A percentile compares a stretch with the other conserved stretches of the same genome.
Evolutionary conservation across 306 rosid genomes (phyloP).

Genomic region (Vigna mungo): DNA sequence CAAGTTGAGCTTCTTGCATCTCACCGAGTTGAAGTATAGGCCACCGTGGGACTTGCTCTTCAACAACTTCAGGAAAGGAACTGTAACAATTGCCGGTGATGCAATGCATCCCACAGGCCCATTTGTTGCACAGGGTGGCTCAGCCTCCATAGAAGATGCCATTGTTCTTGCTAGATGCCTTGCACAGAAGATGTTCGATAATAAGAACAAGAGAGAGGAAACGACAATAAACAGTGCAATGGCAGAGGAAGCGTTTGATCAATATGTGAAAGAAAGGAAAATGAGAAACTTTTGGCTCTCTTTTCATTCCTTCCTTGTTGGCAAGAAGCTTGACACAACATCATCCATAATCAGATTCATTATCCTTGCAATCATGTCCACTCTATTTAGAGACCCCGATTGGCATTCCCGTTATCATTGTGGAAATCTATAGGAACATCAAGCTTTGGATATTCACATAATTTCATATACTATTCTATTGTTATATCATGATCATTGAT

Average conservation of each 20-base stretch:
- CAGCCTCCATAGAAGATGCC: slow-evolving; percentile 64
- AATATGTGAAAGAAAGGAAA: slow-evolving; percentile 60
- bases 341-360: slow-evolving; percentile 35
- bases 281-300: slow-evolving; percentile 59
- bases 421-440: slow-evolving; percentile 35
- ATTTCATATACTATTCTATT: neutral
- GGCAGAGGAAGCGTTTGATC: slow-evolving; percentile 52
- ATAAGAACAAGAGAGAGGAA: neutral
- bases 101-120: slow-evolving; percentile 77
- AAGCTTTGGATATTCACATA: neutral
- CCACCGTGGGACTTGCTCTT: slow-evolving; percentile 56
- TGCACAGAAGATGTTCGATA: slow-evolving; percentile 34
- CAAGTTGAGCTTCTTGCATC: slow-evolving; percentile 45
- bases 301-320: slow-evolving; percentile 52
- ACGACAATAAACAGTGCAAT: neutral
- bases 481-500: too few relatives aligned
- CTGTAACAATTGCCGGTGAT: slow-evolving; percentile 67
- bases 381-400: slow-evolving; percentile 42
- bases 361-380: slow-evolving; percentile 6
- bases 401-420: slow-evolving; percentile 45
- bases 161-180: slow-evolving; percentile 60
- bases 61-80: slow-evolving; percentile 48
- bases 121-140: slow-evolving; percentile 71
- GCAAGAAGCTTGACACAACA: slow-evolving; percentile 43
- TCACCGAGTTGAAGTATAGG: slow-evolving; percentile 51